phyloP scores from a whole-genome alignment of 2,329 filamentous ascomycete species.

The Neofusicoccum cordaticola region DNA sequence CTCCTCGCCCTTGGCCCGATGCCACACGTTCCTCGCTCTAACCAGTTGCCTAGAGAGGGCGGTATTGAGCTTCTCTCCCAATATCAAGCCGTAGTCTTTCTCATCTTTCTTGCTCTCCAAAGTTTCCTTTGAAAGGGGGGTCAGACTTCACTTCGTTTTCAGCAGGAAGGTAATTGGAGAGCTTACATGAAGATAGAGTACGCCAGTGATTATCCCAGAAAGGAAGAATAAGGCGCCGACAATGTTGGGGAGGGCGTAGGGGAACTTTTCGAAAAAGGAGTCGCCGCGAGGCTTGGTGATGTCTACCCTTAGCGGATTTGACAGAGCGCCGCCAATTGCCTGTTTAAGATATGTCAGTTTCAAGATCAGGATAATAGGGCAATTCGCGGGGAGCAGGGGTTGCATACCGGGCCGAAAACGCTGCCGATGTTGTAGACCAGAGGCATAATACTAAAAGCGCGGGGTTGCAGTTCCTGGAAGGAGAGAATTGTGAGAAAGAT shows the following conservation, averaged over 20 bases:
- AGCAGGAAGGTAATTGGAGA: not conserved
- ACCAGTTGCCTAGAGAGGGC: conserved; percentile 7
- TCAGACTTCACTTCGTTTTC: not conserved
- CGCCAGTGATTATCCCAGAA: conserved; percentile 68
- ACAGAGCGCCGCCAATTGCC: conserved; percentile 79
- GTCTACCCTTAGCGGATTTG: conserved; percentile 73
- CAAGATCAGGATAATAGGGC: not conserved
- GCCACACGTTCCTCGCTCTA: conserved; percentile 20
- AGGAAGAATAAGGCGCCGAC: conserved; percentile 74
- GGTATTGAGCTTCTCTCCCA: conserved; percentile 64
- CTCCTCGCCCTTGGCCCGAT: conserved; percentile 16
- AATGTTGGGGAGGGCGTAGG: conserved; percentile 82
- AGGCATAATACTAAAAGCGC: conserved; percentile 91
- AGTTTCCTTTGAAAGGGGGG: conserved; percentile 61
- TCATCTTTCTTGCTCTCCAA: conserved; percentile 66
- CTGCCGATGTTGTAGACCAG: conserved; percentile 84
- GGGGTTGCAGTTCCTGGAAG: conserved; percentile 68
- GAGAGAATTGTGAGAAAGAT: not conserved
- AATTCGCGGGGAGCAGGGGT: not conserved
- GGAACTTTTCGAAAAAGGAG: conserved; percentile 70
- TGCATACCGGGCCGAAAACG: conserved; percentile 72
- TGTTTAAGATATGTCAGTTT: not conserved
- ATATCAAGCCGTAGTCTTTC: conserved; percentile 70
- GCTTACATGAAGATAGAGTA: conserved; percentile 70
- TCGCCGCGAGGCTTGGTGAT: conserved; percentile 64